Base-by-base conservation (phyloP, 2,329 filamentous ascomycete species). In the Penicillium occitanis region DNA sequence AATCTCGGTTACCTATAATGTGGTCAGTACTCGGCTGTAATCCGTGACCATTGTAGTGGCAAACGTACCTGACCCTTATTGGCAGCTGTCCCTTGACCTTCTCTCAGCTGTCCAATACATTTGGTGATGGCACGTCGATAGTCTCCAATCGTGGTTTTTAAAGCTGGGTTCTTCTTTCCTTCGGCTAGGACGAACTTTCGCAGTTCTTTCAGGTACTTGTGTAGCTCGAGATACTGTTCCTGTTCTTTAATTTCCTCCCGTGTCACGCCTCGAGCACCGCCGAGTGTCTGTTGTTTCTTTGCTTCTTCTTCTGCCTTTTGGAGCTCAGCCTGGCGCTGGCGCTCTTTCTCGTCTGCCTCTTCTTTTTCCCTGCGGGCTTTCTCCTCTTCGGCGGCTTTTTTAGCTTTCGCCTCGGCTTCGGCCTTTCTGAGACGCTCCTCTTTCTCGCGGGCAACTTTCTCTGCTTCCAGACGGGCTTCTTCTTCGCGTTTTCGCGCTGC, bases 101-200 rank as follows among this genome's bases (percentile, higher is more conserved):
- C 85, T 1, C 88, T 90, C 33, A 79, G 69, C 74, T 95, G 91
- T 6, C 92, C 91, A 64, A 94, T 85, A 19, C 85, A 88, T 71
- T 89, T 90, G 46, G 86, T 85, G 63, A 95, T 88, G 50, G 88
- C 85, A 66, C 91, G 84, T 48, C 91, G 85, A 82, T 91, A 87
- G 64, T 92, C 86, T 40, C 91, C 90, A 73, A 92, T 84, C 42
- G 86, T 84, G 61, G 84, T 82, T 76, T 91, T 92, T 33, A 93
- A 78, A 1, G 73, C 77, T 69, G 75, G 71, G 75, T 89, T 86
- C 25, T 81, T 79, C 71, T 87, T 87, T 4, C 82, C 82, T 70
- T 88, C 82, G 3, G 83, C 78, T 2, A 74, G 73, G 62, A 91
- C 78, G 42, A 84, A 82, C 67, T 86, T 75, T 14, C 87, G 81